phyloP scores from a whole-genome alignment of 495 filamentous ascomycete species.

The Aeminium ludgeri region DNA sequence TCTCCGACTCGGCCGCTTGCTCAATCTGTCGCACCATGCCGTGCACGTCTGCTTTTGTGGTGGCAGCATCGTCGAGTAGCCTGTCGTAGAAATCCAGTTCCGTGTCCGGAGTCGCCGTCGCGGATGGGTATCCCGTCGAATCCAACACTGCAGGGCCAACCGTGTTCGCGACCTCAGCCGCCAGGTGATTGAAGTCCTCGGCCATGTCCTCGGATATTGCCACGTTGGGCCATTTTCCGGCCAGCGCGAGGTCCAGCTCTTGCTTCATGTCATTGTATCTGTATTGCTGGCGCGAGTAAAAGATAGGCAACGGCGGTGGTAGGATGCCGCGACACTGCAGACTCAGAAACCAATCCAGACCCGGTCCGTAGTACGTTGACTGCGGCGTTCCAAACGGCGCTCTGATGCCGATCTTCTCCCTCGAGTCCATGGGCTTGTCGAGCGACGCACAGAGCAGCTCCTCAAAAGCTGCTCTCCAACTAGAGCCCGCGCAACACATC shows the following conservation, averaged over 20 bases:
- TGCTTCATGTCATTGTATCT: no score
- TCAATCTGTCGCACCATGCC: no score
- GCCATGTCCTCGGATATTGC: no score
- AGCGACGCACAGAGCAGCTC: conserved; percentile 36
- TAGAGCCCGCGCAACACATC: conserved; percentile 18
- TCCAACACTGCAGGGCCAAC: no score
- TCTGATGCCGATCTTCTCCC: conserved; percentile 1
- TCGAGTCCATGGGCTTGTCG: conserved; percentile 26
- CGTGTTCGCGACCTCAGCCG: no score
- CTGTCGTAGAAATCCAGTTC: conserved; percentile 4
- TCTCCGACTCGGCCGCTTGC: no score
- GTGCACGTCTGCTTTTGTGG: not conserved
- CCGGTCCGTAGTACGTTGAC: conserved; percentile 7
- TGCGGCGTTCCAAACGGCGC: not conserved
- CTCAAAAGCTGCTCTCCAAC: conserved; percentile 40
- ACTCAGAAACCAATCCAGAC: conserved; percentile 14
- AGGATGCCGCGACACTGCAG: conserved; percentile 13
- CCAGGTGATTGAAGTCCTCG: no score
- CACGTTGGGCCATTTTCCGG: no score
- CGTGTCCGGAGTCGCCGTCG: not conserved
- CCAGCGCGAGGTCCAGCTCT: no score
- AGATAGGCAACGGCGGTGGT: conserved; percentile 8
- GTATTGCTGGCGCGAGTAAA: no score
- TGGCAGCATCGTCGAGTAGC: not conserved
- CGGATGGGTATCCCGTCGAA: no score